These are phyloP conservation scores for Septoria linicola DNA, from an alignment of 2,329 filamentous ascomycete genomes.

Conservation along the genomic window DNA sequence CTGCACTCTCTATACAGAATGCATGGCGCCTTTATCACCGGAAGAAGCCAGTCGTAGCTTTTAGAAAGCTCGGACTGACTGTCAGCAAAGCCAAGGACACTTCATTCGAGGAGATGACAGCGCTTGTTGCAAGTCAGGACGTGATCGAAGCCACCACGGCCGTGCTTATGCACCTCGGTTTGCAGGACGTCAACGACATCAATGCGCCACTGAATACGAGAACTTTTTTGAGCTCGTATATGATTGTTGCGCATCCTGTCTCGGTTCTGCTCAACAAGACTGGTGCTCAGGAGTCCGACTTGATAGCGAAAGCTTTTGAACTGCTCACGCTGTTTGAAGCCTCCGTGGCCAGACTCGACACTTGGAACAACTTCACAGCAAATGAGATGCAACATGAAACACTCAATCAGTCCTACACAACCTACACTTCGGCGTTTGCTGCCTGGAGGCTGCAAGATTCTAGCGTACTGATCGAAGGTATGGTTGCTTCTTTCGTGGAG, in stretches of 20 bases:
- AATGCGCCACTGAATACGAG: slow-evolving; percentile 66
- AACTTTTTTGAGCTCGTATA: slow-evolving; percentile 75
- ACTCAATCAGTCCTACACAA: slow-evolving; percentile 67
- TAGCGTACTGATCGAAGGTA: slow-evolving; percentile 73
- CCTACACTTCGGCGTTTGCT: slow-evolving; percentile 76
- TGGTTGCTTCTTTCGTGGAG: slow-evolving; percentile 84
- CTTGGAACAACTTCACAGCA: slow-evolving; percentile 65
- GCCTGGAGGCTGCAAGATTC: slow-evolving; percentile 82
- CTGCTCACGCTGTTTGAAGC: slow-evolving; percentile 76
- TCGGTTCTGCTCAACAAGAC: slow-evolving; percentile 76
- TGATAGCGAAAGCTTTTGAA: slow-evolving; percentile 75
- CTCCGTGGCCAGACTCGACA: slow-evolving; percentile 64
- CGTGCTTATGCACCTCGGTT: slow-evolving; percentile 67
- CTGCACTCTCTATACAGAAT: slow-evolving; percentile 65
- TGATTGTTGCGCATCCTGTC: slow-evolving; percentile 75
- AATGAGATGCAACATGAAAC: slow-evolving; percentile 61
- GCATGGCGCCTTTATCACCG: slow-evolving; percentile 65
- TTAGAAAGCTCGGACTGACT: slow-evolving; percentile 64
- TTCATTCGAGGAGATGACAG: slow-evolving; percentile 71
- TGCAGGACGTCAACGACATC: slow-evolving; percentile 59
- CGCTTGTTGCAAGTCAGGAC: slow-evolving; percentile 64
- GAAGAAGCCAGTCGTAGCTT: slow-evolving; percentile 62
- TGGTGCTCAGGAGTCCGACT: slow-evolving; percentile 65
- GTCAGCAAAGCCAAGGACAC: slow-evolving; percentile 69
- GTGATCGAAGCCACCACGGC: slow-evolving; percentile 66